A percentile compares a stretch with the other conserved stretches of the same genome.
These are phyloP conservation scores for Mortierella sp. DNA, from an alignment of 371 early-diverging fungal species.

Conservation along the genomic window DNA sequence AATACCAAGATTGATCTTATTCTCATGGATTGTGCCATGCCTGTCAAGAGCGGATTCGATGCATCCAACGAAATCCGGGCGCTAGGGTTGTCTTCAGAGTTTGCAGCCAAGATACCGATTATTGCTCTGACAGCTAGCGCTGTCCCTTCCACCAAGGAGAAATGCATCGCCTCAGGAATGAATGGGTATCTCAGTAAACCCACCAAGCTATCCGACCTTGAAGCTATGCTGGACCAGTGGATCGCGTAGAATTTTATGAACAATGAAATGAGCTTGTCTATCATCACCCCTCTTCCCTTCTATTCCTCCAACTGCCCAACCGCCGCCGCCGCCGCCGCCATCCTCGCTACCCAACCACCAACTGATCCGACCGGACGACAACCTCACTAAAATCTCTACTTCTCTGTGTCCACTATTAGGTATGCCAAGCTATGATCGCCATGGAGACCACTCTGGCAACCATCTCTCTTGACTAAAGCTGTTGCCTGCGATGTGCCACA, in stretches of 20 bases:
- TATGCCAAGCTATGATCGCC: no score
- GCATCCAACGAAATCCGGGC: constrained; percentile 44
- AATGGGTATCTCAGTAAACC: constrained; percentile 56
- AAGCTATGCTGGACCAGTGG: constrained; percentile 53
- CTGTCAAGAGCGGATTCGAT: constrained; percentile 51
- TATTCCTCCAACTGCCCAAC: background rate
- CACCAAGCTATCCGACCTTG: constrained; percentile 46
- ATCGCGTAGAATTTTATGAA: constrained; percentile 17
- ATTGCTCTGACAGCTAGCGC: constrained; percentile 57
- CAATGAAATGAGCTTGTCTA: no score
- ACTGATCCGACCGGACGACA: no score
- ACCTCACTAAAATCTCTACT: no score
- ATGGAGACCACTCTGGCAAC: no score
- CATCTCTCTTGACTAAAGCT: no score
- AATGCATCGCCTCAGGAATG: constrained; percentile 54
- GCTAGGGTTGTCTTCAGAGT: constrained; percentile 22
- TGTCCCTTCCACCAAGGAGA: constrained; percentile 47
- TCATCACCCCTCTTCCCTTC: background rate
- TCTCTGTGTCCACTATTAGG: no score
- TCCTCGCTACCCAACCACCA: no score
- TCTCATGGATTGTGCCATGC: constrained; percentile 53
- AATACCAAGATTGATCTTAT: constrained; percentile 40
- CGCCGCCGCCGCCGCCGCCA: background rate
- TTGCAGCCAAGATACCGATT: constrained; percentile 51
- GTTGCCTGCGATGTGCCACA: no score